Conservation (phyloP, 345 rosid genomes). For the Brassica incana region DNA sequence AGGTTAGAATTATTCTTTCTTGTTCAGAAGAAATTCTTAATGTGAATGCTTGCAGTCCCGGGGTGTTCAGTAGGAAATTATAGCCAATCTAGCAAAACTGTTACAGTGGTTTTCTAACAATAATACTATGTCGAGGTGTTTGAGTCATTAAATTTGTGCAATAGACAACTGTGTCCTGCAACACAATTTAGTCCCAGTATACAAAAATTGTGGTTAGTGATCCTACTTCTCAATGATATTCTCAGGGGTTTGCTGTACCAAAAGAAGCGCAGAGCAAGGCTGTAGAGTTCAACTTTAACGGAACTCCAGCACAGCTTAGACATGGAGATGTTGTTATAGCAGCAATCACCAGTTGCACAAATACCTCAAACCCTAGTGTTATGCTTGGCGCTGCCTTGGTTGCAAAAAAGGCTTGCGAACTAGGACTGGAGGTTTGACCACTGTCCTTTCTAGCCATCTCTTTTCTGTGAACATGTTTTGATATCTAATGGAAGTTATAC, state of each 20-base stretch:
- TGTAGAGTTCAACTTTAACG: constrained; percentile 64
- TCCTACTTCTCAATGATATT: neutral
- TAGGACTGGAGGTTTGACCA: constrained; percentile 72
- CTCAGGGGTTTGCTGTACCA: constrained; percentile 79
- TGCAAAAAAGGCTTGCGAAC: constrained; percentile 89
- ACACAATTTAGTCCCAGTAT: neutral
- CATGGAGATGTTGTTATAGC: constrained; percentile 96
- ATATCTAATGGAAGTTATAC: constrained; percentile 3
- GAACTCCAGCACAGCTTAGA: constrained; percentile 64
- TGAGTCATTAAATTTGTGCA: neutral
- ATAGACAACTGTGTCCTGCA: neutral
- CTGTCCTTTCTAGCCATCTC: constrained; percentile 13
- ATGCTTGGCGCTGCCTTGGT: constrained; percentile 98
- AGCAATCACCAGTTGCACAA: constrained; percentile 96
- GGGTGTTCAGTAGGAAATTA: constrained; percentile 25
- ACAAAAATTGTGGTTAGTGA: neutral
- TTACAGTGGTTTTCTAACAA: neutral
- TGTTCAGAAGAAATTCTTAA: constrained; percentile 9
- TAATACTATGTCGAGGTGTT: constrained; percentile 2
- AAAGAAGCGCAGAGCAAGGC: constrained; percentile 78
- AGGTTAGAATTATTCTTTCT: constrained; percentile 47
- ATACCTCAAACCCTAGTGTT: constrained; percentile 94
- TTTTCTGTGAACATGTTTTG: neutral
- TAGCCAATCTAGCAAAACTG: constrained; percentile 1
- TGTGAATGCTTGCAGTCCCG: constrained; percentile 1